phyloP scores from a whole-genome alignment of 2,329 filamentous ascomycete species.

The Hymenoscyphus repandus region DNA sequence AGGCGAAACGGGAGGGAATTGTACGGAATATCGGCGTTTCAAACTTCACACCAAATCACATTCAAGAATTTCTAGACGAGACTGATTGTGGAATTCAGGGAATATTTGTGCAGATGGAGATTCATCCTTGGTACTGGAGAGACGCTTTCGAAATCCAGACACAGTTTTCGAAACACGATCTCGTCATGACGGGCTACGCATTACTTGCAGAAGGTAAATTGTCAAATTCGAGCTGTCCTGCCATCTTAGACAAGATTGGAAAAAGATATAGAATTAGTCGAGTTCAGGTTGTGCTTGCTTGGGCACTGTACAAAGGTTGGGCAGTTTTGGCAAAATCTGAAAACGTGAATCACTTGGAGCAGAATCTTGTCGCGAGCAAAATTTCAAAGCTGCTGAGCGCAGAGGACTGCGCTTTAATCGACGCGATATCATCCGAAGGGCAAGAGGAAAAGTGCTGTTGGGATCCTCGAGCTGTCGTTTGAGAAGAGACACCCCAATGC shows the following conservation, averaged over 20 bases:
- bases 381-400: slow-evolving; percentile 6
- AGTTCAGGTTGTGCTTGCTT: slow-evolving; percentile 16
- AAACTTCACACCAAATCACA: slow-evolving; percentile 74
- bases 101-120: slow-evolving; percentile 77
- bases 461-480: slow-evolving; percentile 17
- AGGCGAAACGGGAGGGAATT: slow-evolving; percentile 60
- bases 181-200: slow-evolving; percentile 17
- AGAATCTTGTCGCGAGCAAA: slow-evolving; percentile 4
- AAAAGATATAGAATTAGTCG: slow-evolving; percentile 4
- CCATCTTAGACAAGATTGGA: slow-evolving; percentile 8
- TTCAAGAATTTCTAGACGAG: slow-evolving; percentile 67
- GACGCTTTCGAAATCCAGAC: slow-evolving; percentile 17
- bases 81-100: slow-evolving; percentile 42
- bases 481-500: neutral
- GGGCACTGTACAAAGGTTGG: slow-evolving; percentile 14
- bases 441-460: slow-evolving; percentile 19
- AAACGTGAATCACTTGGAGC: slow-evolving; percentile 8
- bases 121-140: slow-evolving; percentile 51
- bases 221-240: slow-evolving; percentile 5
- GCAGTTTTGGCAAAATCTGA: slow-evolving; percentile 14
- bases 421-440: slow-evolving; percentile 3
- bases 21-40: slow-evolving; percentile 76
- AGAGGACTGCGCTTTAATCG: slow-evolving; percentile 12
- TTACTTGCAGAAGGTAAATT: slow-evolving; percentile 21
- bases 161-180: slow-evolving; percentile 7